These are phyloP conservation scores for Fusarium burgessii DNA, from an alignment of 2,329 filamentous ascomycete species.

Conservation along the genomic window DNA sequence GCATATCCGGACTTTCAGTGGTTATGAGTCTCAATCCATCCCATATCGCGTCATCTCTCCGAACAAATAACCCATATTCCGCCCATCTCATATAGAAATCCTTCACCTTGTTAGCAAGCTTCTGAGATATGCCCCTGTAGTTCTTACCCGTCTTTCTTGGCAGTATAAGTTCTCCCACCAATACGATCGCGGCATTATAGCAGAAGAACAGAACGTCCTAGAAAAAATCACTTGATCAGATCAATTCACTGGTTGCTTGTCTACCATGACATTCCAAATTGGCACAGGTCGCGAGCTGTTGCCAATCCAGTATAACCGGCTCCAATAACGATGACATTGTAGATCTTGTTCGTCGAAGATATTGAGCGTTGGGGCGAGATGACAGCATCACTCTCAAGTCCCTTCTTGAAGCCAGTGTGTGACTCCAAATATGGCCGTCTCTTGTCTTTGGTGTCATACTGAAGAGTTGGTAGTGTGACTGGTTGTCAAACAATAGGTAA, in stretches of 20 bases:
- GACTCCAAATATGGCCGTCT: not conserved
- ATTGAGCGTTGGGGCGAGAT: not conserved
- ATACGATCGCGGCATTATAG: not conserved
- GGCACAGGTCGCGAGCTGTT: not conserved
- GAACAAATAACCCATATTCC: not conserved
- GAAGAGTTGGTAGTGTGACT: rapidly evolving
- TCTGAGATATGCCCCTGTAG: not conserved
- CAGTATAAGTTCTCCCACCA: not conserved
- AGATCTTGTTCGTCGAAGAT: not conserved
- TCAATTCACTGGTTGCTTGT: rapidly evolving
- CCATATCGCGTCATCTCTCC: not conserved
- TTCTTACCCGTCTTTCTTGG: not conserved
- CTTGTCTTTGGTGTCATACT: not conserved
- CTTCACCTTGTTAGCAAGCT: not conserved
- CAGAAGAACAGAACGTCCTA: not conserved
- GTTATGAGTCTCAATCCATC: not conserved
- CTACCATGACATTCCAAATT: not conserved
- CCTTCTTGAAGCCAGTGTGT: not conserved
- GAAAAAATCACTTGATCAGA: not conserved
- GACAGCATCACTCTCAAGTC: not conserved
- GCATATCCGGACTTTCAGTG: not conserved
- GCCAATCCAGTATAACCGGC: not conserved
- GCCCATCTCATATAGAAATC: not conserved
- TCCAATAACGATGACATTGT: not conserved
- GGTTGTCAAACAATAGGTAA: not conserved